Evolutionary conservation across 371 early-diverging fungal genomes (phyloP).

Genomic region (Mortierella sp.): DNA sequence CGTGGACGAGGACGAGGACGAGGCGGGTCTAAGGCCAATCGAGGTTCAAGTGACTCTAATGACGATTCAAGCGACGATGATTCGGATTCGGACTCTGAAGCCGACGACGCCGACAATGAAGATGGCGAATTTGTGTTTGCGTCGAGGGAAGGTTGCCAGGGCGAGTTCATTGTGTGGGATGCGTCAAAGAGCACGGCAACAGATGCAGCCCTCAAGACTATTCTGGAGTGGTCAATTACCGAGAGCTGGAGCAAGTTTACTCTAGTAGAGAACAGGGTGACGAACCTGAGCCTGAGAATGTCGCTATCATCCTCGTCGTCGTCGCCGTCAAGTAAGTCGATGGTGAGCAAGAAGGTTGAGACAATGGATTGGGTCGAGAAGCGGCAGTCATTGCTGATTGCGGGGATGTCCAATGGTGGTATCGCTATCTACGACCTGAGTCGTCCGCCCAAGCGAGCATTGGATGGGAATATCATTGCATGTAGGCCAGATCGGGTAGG

Average conservation of each 20-base stretch:
- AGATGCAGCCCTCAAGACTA: conserved; percentile 48
- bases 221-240: conserved; percentile 49
- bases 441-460: conserved; percentile 19
- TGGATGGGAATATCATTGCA: conserved; percentile 47
- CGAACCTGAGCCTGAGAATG: neutral
- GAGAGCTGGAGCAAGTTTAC: conserved; percentile 54
- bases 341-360: neutral
- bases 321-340: neutral
- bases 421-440: conserved; percentile 39
- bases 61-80: neutral
- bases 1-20: conserved; percentile 68
- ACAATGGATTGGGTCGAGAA: conserved; percentile 7
- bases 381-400: conserved; percentile 41
- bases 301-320: neutral
- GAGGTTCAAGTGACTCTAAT: neutral
- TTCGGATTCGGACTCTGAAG: neutral
- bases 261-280: conserved; percentile 37
- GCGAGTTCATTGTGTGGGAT: conserved; percentile 56
- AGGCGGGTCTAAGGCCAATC: conserved; percentile 38
- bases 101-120: neutral
- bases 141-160: conserved; percentile 44
- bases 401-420: conserved; percentile 39
- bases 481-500: conserved; percentile 37
- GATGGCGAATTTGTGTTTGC: conserved; percentile 47
- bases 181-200: conserved; percentile 38